Evolutionary conservation across 2,329 filamentous ascomycete genomes (phyloP).

Genomic region (Trichoderma sp.): DNA sequence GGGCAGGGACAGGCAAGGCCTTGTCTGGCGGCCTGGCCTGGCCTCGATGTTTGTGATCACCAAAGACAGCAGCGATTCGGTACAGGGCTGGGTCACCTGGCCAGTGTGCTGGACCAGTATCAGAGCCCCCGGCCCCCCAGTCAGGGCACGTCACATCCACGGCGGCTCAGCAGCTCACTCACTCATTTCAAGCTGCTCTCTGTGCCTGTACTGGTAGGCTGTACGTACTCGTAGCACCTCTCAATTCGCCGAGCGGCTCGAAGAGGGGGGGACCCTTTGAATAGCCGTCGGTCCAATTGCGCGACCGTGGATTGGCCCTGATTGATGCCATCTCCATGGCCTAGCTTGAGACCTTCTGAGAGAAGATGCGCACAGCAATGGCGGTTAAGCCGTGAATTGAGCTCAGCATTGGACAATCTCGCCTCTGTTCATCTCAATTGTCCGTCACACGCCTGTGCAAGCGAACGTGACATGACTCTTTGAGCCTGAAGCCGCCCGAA

Average conservation of each 20-base stretch:
- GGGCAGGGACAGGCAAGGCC: constrained; percentile 5
- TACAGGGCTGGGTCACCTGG: constrained; percentile 20
- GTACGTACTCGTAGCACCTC: background rate
- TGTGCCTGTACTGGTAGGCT: background rate
- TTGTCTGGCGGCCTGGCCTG: background rate
- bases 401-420: background rate
- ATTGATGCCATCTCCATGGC: constrained; percentile 6
- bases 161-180: constrained; percentile 17
- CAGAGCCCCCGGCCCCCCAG: constrained; percentile 9
- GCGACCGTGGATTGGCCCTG: background rate
- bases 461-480: constrained; percentile 8
- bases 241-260: constrained; percentile 16
- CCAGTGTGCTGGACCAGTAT: constrained; percentile 21
- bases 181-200: background rate
- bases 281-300: constrained; percentile 18
- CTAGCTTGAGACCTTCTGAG: background rate
- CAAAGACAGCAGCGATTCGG: constrained; percentile 13
- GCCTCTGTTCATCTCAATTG: constrained; percentile 2
- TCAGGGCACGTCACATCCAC: constrained; percentile 21
- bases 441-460: constrained; percentile 5
- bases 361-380: background rate
- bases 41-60: constrained; percentile 8
- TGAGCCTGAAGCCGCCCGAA: background rate
- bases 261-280: constrained; percentile 15
- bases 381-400: constrained; percentile 11